Conservation (phyloP, 306 rosid genomes). For the Arachis stenosperma region DNA sequence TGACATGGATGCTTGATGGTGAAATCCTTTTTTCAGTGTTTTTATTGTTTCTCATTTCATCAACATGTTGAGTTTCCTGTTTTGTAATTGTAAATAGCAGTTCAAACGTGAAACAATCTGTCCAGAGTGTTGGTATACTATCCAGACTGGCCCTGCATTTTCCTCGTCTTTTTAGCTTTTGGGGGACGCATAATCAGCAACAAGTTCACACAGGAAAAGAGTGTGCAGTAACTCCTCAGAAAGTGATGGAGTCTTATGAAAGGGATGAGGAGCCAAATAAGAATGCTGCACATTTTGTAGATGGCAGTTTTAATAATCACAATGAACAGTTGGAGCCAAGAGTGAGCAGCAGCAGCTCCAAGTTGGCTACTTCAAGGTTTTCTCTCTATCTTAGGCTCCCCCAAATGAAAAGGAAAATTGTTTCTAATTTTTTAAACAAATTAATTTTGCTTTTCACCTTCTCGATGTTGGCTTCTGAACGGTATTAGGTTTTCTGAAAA, state of each 20-base stretch:
- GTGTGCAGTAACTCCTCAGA: constrained; percentile 38
- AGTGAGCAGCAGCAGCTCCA: constrained; percentile 36
- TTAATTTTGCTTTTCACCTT: constrained; percentile 15
- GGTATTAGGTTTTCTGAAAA: constrained; percentile 53
- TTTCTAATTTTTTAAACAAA: neutral
- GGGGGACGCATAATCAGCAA: constrained; percentile 50
- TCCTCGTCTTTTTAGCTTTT: constrained; percentile 69
- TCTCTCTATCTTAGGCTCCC: constrained; percentile 28
- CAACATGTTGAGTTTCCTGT: constrained; percentile 2
- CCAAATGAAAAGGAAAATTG: too few relatives aligned
- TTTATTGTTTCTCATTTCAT: neutral
- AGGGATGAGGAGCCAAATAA: constrained; percentile 40
- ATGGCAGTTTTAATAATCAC: constrained; percentile 41
- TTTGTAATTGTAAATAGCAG: constrained; percentile 45
- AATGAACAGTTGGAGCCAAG: constrained; percentile 43
- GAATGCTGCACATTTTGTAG: constrained; percentile 41
- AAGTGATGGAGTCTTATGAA: constrained; percentile 39
- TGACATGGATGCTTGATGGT: constrained; percentile 31
- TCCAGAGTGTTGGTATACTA: constrained; percentile 63
- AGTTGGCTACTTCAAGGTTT: constrained; percentile 61
- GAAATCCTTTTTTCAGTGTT: neutral
- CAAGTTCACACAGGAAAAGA: constrained; percentile 44
- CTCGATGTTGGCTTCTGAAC: constrained; percentile 35
- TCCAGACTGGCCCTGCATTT: constrained; percentile 75
- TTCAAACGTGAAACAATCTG: constrained; percentile 44